Evolutionary conservation across 2,329 filamentous ascomycete species (phyloP), one percentile per base, ranked within the genome.

Genomic region (Xylariaceae sp.): DNA sequence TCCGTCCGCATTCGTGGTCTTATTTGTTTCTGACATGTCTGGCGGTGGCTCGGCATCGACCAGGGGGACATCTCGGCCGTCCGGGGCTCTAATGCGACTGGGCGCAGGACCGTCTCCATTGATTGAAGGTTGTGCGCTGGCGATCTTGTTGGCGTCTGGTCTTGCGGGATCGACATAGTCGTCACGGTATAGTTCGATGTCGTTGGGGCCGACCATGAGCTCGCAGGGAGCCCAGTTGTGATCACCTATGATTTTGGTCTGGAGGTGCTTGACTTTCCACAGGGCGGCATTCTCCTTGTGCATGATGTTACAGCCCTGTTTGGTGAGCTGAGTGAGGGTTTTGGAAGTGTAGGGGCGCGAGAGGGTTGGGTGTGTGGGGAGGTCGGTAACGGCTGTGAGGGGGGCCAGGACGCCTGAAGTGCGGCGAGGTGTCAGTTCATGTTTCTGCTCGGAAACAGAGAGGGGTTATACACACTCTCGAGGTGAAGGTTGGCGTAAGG

Each of bases 171-270:
- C 55, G 14, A 73, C 63, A 38, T 70, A 68, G 17, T 72, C 67
- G 42, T 79, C 70, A 39, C 70, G 71, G 52, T 76, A 85, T 2
- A 82, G 62, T 27, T 76, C 70, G 43, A 73, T 65, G 55, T 85
- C 80, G 54, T 78, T 71, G 5, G 75, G 68, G 1, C 74, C 74
- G 29, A 82, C 67, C 67, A 84, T 76, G 53, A 72, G 68, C 37
- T 74, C 73, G 58, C 80, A 83, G 6, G 80, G 80, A 36, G 77
- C 74, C 81, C 82, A 85, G 12, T 79, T 81, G 51, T 83, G 79
- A 62, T 94, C 88, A 23, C 88, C 88, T 39, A 85, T 81, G 7
- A 93, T 74, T 52, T 80, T 79, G 23, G 84, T 86, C 54, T 88
- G 75, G 40, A 93, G 68, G 54, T 85, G 80, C 61, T 88, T 88